Base-by-base conservation (phyloP, 108 stramenopile genomes). In the Pseudonitzschia pungens region DNA sequence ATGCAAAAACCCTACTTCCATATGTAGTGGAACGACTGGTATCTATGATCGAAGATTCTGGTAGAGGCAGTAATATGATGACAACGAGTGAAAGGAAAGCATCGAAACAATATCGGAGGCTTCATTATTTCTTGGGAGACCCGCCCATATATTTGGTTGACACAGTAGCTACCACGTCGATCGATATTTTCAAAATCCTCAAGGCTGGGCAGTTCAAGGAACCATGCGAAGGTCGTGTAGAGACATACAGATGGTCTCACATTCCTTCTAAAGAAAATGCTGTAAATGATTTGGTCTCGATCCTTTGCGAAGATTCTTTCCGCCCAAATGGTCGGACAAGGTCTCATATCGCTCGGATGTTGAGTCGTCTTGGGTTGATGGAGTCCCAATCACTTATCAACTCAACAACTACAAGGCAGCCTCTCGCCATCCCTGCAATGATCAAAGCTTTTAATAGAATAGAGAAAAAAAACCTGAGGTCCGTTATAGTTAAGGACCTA, bases 11-110 rank as follows among this genome's bases (percentile, higher is more conserved):
- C 26, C 32, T 31, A n/a, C 10, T 76, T 62, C 68, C 67, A 20
- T 69, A 59, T 57, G 45, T 76, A 32, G 42, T 72, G 10, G 73
- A 73, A 43, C 79, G 45, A 21, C 42, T 80, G 31, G 33, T 63
- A 44, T 40, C 70, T 45, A 43, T 74, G 9, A 33, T 77, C 18
- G 75, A 76, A 32, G 43, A 69, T 31, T 69, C 28, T 33, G 44
- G 75, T 24, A 24, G 27, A 33, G 60, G 31, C 15, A 33, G 16
- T 12, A 40, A 33, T 62, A 33, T 31, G 26, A 51, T 42, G 28
- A 3, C 75, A 62, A 36, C 14, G 21, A 28, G 29, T 21, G 66
- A 45, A 9, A 55, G 6, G 65, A 32, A 68, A 27, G 66, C 28
- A 21, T 24, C 24, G 40, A 65, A 16, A 36, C n/a, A 69, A 14